Evolutionary conservation across 257 asterid genomes (phyloP), one percentile per base, ranked within the genome.

Genomic region (Solanum etuberosum): DNA sequence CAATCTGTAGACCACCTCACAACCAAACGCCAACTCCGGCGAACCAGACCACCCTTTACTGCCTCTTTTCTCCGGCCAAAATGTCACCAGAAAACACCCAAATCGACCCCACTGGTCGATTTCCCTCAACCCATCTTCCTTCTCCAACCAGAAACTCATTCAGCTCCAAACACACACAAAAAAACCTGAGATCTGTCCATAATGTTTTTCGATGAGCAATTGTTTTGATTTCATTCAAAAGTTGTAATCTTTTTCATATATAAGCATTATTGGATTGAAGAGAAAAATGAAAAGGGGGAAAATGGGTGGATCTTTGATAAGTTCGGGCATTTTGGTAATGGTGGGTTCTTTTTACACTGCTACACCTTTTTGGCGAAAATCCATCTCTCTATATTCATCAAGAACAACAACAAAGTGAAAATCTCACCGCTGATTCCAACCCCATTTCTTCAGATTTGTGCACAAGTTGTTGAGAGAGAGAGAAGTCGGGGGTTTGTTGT

Each of bases 311-410:
- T 84, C 87, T n/a, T 40, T 65, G 63, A 67, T 90, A 86, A 93
- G 90, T 82, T 89, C 88, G 94, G 65, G 93, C 96, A 16, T 95
- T 88, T 87, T 97, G 76, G 90, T 96, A 87, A 94, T 93, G 97
- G 90, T 93, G 10, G 97, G 90, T 91, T 94, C 98, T 59, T 95
- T 97, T 90, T 95, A 93, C 91, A 89, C 93, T 20, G 99, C 98
- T 87, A 93, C 97, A 20, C n/a, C 95, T 94, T 83, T 95, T 95
- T 54, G 91, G 94, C 89, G 90, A 87, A 83, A 91, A 81, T 37
- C 78, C 93, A 87, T 78, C 89, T 78, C 83, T 88, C 48, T 71
- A 85, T 88, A 86, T 86, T n/a, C 88, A 86, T 88, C 84, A 88
- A 82, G 91, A 84, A 38, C 91, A 85, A 85, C 93, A 85, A 38